Evolutionary conservation across 2,329 filamentous ascomycete genomes (phyloP).

Genomic region (Orbilia javanica): DNA sequence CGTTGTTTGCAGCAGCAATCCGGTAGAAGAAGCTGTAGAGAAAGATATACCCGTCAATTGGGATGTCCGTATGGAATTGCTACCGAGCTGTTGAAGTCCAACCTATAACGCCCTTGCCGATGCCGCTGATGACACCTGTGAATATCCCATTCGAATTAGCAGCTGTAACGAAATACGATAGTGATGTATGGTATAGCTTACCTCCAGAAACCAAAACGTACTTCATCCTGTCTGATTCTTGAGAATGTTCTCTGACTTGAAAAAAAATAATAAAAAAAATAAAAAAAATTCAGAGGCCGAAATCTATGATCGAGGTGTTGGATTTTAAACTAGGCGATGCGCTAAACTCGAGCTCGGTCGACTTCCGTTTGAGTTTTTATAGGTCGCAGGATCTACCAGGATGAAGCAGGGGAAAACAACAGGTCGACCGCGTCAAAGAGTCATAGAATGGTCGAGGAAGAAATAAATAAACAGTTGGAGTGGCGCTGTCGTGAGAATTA

Average conservation of each 20-base stretch:
- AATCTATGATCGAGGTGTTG: slow-evolving; percentile 22
- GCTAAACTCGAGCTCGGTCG: not conserved
- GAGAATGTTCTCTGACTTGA: not conserved
- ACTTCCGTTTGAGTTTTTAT: slow-evolving; percentile 15
- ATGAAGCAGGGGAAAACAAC: not conserved
- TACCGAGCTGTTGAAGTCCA: slow-evolving; percentile 15
- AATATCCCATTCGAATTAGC: slow-evolving; percentile 46
- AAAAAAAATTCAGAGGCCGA: not conserved
- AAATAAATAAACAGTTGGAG: slow-evolving; percentile 29
- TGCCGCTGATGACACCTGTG: slow-evolving; percentile 71
- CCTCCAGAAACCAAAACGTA: slow-evolving; percentile 85
- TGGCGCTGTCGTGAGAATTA: slow-evolving; percentile 1
- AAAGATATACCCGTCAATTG: slow-evolving; percentile 59
- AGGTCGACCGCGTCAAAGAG: slow-evolving; percentile 38
- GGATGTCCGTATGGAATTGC: not conserved
- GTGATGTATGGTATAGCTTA: slow-evolving; percentile 66
- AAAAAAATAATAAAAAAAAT: not conserved
- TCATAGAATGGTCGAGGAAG: not conserved
- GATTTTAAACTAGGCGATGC: slow-evolving; percentile 13
- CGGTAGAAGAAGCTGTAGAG: slow-evolving; percentile 75
- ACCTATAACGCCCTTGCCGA: slow-evolving; percentile 78
- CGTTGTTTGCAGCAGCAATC: slow-evolving; percentile 81
- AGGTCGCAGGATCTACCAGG: slow-evolving; percentile 15
- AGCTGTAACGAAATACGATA: slow-evolving; percentile 39
- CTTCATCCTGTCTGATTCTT: slow-evolving; percentile 72